These are phyloP conservation scores for Phytophthora tubulina DNA, from an alignment of 352 stramenopile genomes.

Conservation along the genomic window DNA sequence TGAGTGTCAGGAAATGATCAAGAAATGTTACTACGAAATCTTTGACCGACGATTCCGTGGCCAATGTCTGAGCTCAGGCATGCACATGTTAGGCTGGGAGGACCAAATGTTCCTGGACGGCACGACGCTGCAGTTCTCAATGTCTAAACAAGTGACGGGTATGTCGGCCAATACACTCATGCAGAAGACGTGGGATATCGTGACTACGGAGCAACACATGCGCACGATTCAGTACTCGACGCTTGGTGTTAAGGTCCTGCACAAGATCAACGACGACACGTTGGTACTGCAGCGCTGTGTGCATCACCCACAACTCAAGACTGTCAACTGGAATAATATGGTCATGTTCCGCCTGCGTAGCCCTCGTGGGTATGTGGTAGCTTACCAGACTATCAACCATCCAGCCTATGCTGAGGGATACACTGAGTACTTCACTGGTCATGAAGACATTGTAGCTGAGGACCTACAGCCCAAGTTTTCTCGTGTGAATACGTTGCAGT, in stretches of 20 bases:
- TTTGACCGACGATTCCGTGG: slow-evolving; percentile 50
- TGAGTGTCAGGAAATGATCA: slow-evolving; percentile 58
- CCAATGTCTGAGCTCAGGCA: slow-evolving; percentile 51
- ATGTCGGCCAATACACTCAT: slow-evolving; percentile 50
- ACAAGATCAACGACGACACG: slow-evolving; percentile 62
- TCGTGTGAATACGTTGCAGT: slow-evolving; percentile 60
- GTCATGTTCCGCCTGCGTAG: slow-evolving; percentile 61
- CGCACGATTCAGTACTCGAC: slow-evolving; percentile 63
- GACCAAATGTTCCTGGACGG: slow-evolving; percentile 63
- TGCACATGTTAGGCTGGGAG: slow-evolving; percentile 58
- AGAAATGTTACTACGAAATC: slow-evolving; percentile 62
- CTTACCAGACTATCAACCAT: slow-evolving; percentile 56
- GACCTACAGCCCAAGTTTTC: slow-evolving; percentile 50
- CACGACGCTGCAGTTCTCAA: slow-evolving; percentile 57
- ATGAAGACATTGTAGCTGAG: slow-evolving; percentile 36
- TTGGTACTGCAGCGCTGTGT: slow-evolving; percentile 56
- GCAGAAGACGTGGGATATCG: slow-evolving; percentile 60
- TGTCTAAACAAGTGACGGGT: slow-evolving; percentile 45
- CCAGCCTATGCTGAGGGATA: slow-evolving; percentile 46
- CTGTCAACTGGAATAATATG: slow-evolving; percentile 62
- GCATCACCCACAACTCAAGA: slow-evolving; percentile 59
- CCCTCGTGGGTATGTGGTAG: slow-evolving; percentile 54
- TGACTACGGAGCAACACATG: slow-evolving; percentile 62
- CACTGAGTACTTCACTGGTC: slow-evolving; percentile 48
- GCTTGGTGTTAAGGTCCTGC: slow-evolving; percentile 55